These are phyloP conservation scores for Debaryomyces fabryi DNA, from an alignment of 1,139 yeast species.

Conservation along the genomic window DNA sequence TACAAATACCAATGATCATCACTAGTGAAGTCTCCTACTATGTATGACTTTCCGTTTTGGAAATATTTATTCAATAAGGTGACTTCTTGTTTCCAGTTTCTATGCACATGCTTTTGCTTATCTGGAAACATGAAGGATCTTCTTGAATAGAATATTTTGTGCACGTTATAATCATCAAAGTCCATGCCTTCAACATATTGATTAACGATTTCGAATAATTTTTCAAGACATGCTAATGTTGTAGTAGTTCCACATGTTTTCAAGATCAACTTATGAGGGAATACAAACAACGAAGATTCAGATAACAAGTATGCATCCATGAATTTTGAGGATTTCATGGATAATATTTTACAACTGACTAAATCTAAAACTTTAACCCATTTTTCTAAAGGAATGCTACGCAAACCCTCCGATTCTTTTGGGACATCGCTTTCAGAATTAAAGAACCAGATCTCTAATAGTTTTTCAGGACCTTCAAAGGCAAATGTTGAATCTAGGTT, in stretches of 20 bases:
- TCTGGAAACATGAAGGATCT: conserved; percentile 93
- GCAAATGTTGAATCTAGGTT: conserved; percentile 85
- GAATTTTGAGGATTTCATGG: conserved; percentile 65
- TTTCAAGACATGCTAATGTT: conserved; percentile 74
- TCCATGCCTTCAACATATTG: conserved; percentile 20
- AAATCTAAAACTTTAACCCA: conserved; percentile 79
- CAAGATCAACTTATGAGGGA: conserved; percentile 78
- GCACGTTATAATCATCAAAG: conserved; percentile 43
- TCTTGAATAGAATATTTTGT: conserved; percentile 84
- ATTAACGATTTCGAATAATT: conserved; percentile 56
- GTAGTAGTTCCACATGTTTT: conserved; percentile 98
- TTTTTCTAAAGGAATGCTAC: conserved; percentile 63
- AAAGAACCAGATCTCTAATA: conserved; percentile 88
- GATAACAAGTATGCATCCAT: conserved; percentile 87
- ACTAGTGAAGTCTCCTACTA: conserved; percentile 74
- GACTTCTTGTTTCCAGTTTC: conserved; percentile 84
- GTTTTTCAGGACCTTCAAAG: conserved; percentile 96
- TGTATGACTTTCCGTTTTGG: conserved; percentile 65
- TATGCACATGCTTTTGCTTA: conserved; percentile 78
- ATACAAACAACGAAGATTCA: conserved; percentile 90
- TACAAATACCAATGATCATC: conserved; percentile 92
- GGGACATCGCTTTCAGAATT: conserved; percentile 43
- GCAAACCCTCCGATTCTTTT: conserved; percentile 48
- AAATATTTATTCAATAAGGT: conserved; percentile 66
- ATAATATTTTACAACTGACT: conserved; percentile 86